Base-by-base conservation (phyloP, 176 grass and related monocot species). In the Rhynchospora breviuscula region DNA sequence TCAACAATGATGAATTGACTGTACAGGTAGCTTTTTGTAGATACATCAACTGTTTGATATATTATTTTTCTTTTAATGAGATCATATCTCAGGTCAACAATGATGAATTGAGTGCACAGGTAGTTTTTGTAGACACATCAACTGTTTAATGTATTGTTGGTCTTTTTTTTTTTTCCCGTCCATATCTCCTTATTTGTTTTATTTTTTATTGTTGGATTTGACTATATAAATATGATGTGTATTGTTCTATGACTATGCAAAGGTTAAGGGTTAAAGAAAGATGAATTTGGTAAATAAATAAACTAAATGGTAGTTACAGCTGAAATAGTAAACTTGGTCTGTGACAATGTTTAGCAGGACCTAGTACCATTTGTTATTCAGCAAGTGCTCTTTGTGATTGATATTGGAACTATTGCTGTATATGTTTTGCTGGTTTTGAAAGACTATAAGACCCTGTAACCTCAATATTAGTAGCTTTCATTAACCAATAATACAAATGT, bases 1-100 rank as follows among this genome's bases (percentile, higher is more conserved):
- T 99, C 86, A 99, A 93, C 71, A 93, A 99, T 56, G 96, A 99
- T 58, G 96, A 99, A 88, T 95, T 91, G 59, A 99, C 93, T 76
- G 90, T 99, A 86, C 96, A 99, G 96, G 96, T 95, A 74, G 85
- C 76, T 62, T 75, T 67, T 49, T 84, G 22, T 77, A 29, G 12
- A 56, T 17, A 9, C n/a, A 47, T 65, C 61, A 19, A 46, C 13
- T 67, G 2, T 63, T 48, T 65, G 67, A 52, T 51, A 51, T 52
- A 43, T 14, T 49, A 81, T 51, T 31, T 23, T 22, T 48, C 5
- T 22, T 48, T 40, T 40, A 40, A 4, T 40, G 35, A 4, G 35
- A 40, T 40, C 35, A 40, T 40, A 40, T 40, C 35, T 40, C 1
- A 29, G 35, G 35, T 40, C 4, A 40, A 40, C 4, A 5, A 40